Evolutionary conservation across 345 rosid genomes (phyloP), one percentile per base, ranked within the genome.

Genomic region (Hibiscus trionum): DNA sequence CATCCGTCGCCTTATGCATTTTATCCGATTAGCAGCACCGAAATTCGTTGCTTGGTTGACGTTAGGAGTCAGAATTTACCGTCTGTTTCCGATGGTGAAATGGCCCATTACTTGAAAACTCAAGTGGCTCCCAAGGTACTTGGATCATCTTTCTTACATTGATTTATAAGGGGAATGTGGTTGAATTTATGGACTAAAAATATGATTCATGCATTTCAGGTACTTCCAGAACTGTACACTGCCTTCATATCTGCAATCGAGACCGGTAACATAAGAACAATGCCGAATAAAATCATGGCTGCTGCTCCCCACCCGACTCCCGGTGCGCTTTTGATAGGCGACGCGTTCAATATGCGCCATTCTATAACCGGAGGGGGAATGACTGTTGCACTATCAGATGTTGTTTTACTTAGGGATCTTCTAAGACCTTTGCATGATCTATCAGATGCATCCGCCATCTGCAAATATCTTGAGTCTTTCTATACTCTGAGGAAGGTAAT

Each of bases 21-120:
- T 58, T 88, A 84, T 52, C 84, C 92, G 12, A 88, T 86, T 33
- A 78, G 92, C 57, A 87, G 89, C 71, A 72, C 74, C 4, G 90
- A 89, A 75, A 72, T 86, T 42, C 89, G 93, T 35, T 89, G 95
- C 67, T 74, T 89, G 74, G 93, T 91, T 5, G 91, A 87, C 76
- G 72, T 89, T 11, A 90, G 88, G 0, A 88, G 91, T 64, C 87
- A 81, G 72, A 86, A 84, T 63, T 8, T 88, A 4, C 91, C 87
- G 59, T 86, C 93, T 19, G 80, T 91, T 61, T 82, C 88, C 11
- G 86, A 82, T 27, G 97, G 97, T 4, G 91, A 89, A 75, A 87
- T 91, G 89, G 79, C 87, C 2, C 66, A 70, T 8, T 91, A 87
- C 66, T 68, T 91, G 78, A 91, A 79, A 61, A 69, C 83, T 31